Percentiles rank a stretch among this genome's conserved stretches.
These are phyloP conservation scores for Tolypocladium inflatum DNA, from an alignment of 2,329 filamentous ascomycete genomes.

Conservation along the genomic window DNA sequence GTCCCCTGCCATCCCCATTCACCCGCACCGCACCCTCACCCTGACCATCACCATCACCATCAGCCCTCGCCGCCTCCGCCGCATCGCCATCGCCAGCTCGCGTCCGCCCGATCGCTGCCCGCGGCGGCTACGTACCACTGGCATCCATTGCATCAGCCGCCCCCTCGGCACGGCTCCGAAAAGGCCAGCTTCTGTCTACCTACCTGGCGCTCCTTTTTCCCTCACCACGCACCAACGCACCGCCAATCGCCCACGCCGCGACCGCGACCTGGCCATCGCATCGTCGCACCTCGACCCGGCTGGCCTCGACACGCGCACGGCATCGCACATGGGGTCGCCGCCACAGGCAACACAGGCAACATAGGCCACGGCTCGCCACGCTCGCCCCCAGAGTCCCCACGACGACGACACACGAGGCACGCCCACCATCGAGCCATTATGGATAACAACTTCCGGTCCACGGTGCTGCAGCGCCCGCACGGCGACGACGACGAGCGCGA, in stretches of 20 bases:
- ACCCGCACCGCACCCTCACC: neutral
- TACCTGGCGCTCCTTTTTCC: neutral
- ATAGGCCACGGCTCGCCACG: neutral
- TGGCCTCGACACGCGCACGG: neutral
- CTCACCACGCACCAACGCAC: neutral
- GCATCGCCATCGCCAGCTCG: neutral
- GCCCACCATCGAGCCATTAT: constrained; percentile 17
- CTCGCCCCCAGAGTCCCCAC: neutral
- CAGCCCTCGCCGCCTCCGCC: neutral
- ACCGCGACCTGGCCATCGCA: neutral
- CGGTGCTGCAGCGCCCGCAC: constrained; percentile 36
- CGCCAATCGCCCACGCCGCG: neutral
- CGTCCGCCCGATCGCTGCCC: neutral
- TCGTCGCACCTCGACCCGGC: neutral
- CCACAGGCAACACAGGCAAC: neutral
- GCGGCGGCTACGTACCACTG: neutral
- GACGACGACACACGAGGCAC: neutral
- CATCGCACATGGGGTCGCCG: neutral
- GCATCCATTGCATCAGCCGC: neutral
- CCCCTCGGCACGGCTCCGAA: neutral
- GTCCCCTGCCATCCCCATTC: neutral
- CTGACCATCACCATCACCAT: neutral
- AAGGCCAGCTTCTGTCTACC: neutral
- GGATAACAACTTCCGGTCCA: constrained; percentile 40
- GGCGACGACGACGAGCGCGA: constrained; percentile 22